Base-by-base conservation (phyloP, 1,139 yeast species). In the Sugiyamaella xylanicola region DNA sequence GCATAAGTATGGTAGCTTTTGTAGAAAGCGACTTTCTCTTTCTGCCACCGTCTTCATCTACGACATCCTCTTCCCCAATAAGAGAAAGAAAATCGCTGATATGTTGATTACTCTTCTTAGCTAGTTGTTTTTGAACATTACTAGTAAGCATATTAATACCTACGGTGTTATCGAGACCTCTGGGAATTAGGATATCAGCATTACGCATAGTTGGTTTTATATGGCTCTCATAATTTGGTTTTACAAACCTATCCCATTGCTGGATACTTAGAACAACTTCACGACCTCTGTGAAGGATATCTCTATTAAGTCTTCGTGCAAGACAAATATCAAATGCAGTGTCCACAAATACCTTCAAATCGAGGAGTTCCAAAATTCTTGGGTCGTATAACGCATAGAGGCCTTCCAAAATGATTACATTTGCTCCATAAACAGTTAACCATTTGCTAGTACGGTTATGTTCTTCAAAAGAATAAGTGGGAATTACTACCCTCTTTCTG, bases 291-390 rank as follows among this genome's bases (percentile, higher is more conserved):
- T 85, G 84, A 19, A 88, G 76, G 53, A 91, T 91, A 69, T 93
- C 99, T 65, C 99, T 78, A 4, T 90, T 82, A 51, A 93, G 74
- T 64, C 99, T 78, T 63, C 99, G 78, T 1, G 97, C 93, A 61
- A 93, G 77, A 71, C 99, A 93, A 17, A 92, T 80, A 68, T 93
- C 99, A 62, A 92, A 77, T 66, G 91, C 98, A 1, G 98, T 95
- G 65, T 93, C 97, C 7, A 93, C 97, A 69, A 85, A 93, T 17
- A 92, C 82, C 70, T 88, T 92, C 60, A 91, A 77, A 67, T 93
- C 96, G 86, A 92, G 87, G 65, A 91, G 70, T 16, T 81, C 86
- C 54, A 87, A 72, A 9, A 93, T 73, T 48, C 93, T 78, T 52
- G 79, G 77, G 66, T 87, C 92, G 63, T 86, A 84, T 51, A 93